Evolutionary conservation across 2,329 filamentous ascomycete species (phyloP).

Genomic region (Albophoma yamanashiensis): DNA sequence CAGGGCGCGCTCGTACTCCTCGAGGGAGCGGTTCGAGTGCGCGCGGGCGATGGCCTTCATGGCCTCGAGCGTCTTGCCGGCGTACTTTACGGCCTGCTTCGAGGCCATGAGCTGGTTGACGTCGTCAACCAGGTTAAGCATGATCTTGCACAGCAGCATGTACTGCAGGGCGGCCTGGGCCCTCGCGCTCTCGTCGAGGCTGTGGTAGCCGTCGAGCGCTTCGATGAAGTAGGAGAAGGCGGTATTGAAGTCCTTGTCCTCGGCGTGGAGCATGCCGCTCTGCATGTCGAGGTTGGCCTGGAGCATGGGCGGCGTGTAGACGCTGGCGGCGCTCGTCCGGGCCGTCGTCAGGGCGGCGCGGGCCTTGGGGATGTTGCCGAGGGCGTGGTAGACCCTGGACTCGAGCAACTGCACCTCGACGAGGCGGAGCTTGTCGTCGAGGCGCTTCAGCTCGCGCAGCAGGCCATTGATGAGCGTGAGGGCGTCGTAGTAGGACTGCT

Average conservation of each 20-base stretch:
- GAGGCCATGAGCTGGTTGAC: constrained; percentile 90
- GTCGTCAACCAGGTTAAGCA: constrained; percentile 95
- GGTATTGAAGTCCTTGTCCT: constrained; percentile 98
- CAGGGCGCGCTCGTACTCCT: constrained; percentile 92
- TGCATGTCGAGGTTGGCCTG: constrained; percentile 99
- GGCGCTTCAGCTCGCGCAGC: constrained; percentile 89
- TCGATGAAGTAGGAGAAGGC: constrained; percentile 99
- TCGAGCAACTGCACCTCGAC: constrained; percentile 97
- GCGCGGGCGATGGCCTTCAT: constrained; percentile 98
- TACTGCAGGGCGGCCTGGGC: constrained; percentile 98
- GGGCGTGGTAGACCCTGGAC: constrained; percentile 91
- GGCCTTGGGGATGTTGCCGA: constrained; percentile 93
- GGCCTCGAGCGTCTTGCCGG: constrained; percentile 88
- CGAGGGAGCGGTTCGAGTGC: constrained; percentile 87
- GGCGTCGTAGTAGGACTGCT: constrained; percentile 95
- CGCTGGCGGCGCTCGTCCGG: constrained; percentile 87
- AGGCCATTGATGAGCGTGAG: constrained; percentile 94
- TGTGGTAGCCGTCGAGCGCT: constrained; percentile 92
- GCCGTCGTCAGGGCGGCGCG: constrained; percentile 90
- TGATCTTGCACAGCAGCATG: constrained; percentile 99
- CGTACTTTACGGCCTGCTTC: constrained; percentile 95
- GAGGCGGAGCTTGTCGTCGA: constrained; percentile 96
- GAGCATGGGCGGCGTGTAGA: constrained; percentile 90
- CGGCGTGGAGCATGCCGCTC: constrained; percentile 95
- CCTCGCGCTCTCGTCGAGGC: constrained; percentile 75